These are phyloP conservation scores for Cenchrus purpureus DNA, from an alignment of 176 grass and related monocot genomes.

Conservation along the genomic window DNA sequence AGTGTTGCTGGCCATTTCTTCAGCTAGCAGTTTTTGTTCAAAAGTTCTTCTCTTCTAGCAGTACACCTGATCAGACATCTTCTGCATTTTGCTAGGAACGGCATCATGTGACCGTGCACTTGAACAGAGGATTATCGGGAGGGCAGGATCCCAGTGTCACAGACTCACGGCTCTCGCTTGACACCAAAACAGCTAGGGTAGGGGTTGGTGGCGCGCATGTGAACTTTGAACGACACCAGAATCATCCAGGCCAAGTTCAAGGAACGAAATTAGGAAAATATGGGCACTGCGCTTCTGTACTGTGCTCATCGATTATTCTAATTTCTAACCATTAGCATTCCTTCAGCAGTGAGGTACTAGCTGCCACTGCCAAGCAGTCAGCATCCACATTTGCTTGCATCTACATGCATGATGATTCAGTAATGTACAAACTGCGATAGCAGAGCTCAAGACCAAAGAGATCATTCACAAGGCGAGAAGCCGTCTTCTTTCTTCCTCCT, in stretches of 20 bases:
- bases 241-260: conserved; percentile 5
- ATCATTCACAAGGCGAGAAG: background rate
- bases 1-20: too few relatives aligned
- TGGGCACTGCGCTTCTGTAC: background rate
- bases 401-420: conserved; percentile 27
- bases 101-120: too few relatives aligned
- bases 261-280: conserved; percentile 2
- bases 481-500: background rate
- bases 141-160: too few relatives aligned
- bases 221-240: conserved; percentile 18
- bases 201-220: conserved; percentile 28
- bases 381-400: conserved; percentile 27
- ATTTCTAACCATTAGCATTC: conserved; percentile 26
- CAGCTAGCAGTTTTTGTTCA: too few relatives aligned
- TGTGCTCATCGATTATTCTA: conserved; percentile 27
- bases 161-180: background rate
- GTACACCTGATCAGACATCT: too few relatives aligned
- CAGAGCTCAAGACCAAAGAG: background rate
- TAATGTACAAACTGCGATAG: conserved; percentile 31
- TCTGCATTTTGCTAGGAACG: too few relatives aligned
- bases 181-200: background rate
- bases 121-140: too few relatives aligned
- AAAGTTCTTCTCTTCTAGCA: too few relatives aligned
- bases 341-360: background rate
- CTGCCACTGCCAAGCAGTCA: background rate